Evolutionary conservation across 2,329 filamentous ascomycete genomes (phyloP), one percentile per base, ranked within the genome.

Genomic region (Cladosporium sp.): DNA sequence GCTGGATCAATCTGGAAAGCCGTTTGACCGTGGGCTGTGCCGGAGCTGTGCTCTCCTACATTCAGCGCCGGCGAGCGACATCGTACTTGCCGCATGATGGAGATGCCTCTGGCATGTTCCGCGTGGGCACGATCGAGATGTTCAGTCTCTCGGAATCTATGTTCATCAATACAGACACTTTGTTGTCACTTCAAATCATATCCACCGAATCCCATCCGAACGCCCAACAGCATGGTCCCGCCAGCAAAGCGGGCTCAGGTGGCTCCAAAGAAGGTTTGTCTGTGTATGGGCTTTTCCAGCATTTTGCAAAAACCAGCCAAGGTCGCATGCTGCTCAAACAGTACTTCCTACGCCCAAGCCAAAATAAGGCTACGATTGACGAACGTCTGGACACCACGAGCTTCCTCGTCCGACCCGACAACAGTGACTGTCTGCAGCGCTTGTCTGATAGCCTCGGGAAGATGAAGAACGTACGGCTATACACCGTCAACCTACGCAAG

Each of bases 121-220:
- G 81, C 7, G 81, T 96, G 29, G 81, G 78, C 28, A 83, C 82
- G 0, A 78, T 97, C 12, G 85, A 91, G 72, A 93, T 92, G 86
- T 93, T 96, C 76, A 89, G 85, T 35, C 80, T 97, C 28, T 78
- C 78, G 26, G 82, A 84, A 52, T 84, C 82, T 0, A 89, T 90
- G 88, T 92, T 95, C 72, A 83, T 97, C 70, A 95, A 92, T 70
- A 81, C 85, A 2, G 92, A 97, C 73, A 91, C 93, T 0, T 80
- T 98, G 50, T 79, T 87, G 16, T 93, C 93, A 1, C 84, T 99
- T 10, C 94, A 97, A 72, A 91, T 99, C 31, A 83, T 97, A 29
- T 89, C 90, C 64, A 88, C 90, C 1, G 93, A 97, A 75, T 86
- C 86, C 12, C 92, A 96, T 76, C 93, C 92, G 5, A 93, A 92